Base-by-base conservation (phyloP, 208 protist species). In the Tritrichomonas musculus region DNA sequence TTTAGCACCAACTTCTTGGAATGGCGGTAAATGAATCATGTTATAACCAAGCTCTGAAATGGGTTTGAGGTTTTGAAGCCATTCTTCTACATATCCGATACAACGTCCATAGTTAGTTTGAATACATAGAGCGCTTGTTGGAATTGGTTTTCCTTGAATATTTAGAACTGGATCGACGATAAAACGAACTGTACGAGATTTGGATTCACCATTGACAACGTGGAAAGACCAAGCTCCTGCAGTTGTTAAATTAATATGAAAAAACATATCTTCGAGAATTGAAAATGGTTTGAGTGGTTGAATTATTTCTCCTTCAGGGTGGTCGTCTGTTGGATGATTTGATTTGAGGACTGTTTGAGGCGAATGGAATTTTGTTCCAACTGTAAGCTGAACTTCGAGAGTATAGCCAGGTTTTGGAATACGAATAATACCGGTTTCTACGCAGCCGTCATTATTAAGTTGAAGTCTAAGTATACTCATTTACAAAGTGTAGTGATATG, bases 41-140 rank as follows among this genome's bases (percentile, higher is more conserved):
- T 88, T 88, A 47, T 88, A 88, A 33, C 77, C 77, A 17, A 88
- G 44, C 41, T 57, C 47, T 11, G 77, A 53, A 88, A 88, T 88
- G 9, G 77, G 77, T 60, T 44, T 88, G 33, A 88, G 17, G 47
- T 88, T 88, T 9, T 57, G 14, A 57, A 88, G 9, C 77, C 77
- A 88, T 17, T 88, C 14, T 17, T 39, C 20, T 1, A 88, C 1
- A 20, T 20, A 53, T 33, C 77, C 77, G 36, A 88, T 88, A 27
- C 77, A 88, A 20, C 77, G 41, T 8, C 77, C 77, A 57, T 88
- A 88, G 57, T 88, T 88, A 39, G 77, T 88, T 57, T 88, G 77
- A 33, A 88, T 88, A 17, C 25, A 47, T 39, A 88, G 39, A 1
- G n/a, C 77, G 30, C 77, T 57, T 53, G 47, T 49, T 53, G 77